Evolutionary conservation across 345 rosid genomes (phyloP).

Genomic region (Schrenkiella parvula): DNA sequence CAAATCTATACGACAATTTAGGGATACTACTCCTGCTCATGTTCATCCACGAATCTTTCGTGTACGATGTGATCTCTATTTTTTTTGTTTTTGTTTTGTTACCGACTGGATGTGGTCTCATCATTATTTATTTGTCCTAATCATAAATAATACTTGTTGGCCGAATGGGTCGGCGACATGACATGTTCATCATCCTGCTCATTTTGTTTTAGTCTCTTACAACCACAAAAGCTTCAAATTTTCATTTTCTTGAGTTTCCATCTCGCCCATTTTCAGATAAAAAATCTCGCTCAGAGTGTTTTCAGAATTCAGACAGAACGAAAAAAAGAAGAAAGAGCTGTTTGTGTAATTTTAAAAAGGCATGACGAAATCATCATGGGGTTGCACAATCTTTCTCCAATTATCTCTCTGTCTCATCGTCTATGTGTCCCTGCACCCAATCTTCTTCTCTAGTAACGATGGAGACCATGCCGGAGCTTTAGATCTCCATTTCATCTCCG

Average conservation of each 20-base stretch:
- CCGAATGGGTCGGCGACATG: conserved; percentile 8
- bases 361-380: conserved; percentile 59
- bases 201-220: not conserved
- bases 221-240: not conserved
- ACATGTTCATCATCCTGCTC: conserved; percentile 11
- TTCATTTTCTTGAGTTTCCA: not conserved
- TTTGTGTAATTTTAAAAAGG: not conserved
- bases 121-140: not conserved
- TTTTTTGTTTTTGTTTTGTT: too few species aligned
- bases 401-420: conserved; percentile 51
- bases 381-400: conserved; percentile 54
- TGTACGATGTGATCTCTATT: conserved; percentile 19
- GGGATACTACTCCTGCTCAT: not conserved
- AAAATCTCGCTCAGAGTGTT: not conserved
- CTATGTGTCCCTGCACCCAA: conserved; percentile 51
- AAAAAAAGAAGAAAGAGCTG: not conserved
- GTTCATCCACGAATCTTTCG: not conserved
- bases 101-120: conserved; percentile 15
- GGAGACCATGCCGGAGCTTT: conserved; percentile 26
- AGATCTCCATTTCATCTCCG: conserved; percentile 58
- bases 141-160: not conserved
- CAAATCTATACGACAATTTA: not conserved
- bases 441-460: conserved; percentile 23
- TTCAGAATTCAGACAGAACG: not conserved
- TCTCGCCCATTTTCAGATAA: not conserved